A percentile compares a stretch with the other conserved stretches of the same genome.
Conservation (phyloP, 176 grass and related monocot species). For the Oropetium thomaeum region DNA sequence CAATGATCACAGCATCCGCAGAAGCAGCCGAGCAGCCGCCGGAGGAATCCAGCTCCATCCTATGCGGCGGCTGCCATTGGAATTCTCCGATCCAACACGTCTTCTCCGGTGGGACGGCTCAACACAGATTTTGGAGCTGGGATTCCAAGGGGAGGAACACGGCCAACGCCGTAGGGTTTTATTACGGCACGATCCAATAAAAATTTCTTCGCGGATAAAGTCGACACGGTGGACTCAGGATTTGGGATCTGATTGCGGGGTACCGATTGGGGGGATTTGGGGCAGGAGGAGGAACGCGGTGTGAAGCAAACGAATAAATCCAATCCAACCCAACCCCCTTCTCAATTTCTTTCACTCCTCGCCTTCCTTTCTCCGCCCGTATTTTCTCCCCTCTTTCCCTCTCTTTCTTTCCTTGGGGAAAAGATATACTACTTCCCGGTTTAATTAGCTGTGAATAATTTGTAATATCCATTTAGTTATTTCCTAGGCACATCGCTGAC, state of each 20-base stretch:
- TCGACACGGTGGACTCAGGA: conserved; percentile 28
- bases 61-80: conserved; percentile 37
- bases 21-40: conserved; percentile 39
- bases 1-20: conserved; percentile 38
- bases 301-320: conserved; percentile 9
- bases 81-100: conserved; percentile 31
- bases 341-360: conserved; percentile 10
- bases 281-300: neutral
- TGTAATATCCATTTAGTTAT: neutral
- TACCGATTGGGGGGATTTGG: neutral
- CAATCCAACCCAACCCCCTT: conserved; percentile 22
- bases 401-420: neutral
- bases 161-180: conserved; percentile 19
- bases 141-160: neutral
- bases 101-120: neutral
- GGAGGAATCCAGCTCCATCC: conserved; percentile 62
- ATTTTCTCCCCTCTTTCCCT: neutral
- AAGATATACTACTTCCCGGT: conserved; percentile 3
- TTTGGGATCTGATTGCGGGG: conserved; percentile 4
- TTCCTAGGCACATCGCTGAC: neutral
- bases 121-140: conserved; percentile 1
- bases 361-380: conserved; percentile 21
- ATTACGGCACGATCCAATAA: neutral
- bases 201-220: neutral
- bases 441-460: neutral